Evolutionary conservation across 352 stramenopile genomes (phyloP).

Genomic region (Phytophthora macrochlamydospora): DNA sequence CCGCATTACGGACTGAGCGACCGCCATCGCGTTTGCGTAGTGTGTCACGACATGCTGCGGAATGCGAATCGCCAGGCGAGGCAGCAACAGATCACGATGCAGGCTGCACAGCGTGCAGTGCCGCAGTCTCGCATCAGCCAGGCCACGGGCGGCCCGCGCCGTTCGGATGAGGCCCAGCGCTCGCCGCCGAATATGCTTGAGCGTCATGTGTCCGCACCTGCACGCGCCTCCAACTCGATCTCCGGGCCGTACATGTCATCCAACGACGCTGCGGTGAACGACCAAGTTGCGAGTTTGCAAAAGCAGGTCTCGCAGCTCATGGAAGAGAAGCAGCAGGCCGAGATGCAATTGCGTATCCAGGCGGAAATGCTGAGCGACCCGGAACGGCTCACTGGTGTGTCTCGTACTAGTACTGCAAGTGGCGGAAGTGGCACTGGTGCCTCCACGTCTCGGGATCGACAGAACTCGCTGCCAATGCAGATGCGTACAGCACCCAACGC

Average conservation of each 20-base stretch:
- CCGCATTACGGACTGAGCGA: slow-evolving; percentile 83
- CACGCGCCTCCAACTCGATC: slow-evolving; percentile 38
- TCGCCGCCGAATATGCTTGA: slow-evolving; percentile 55
- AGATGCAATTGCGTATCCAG: slow-evolving; percentile 75
- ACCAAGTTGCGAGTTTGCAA: slow-evolving; percentile 85
- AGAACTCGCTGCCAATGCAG: slow-evolving; percentile 71
- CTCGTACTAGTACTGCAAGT: slow-evolving; percentile 38
- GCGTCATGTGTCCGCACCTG: slow-evolving; percentile 77
- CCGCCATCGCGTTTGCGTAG: slow-evolving; percentile 81
- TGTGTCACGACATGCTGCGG: slow-evolving; percentile 78
- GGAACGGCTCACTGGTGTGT: slow-evolving; percentile 45
- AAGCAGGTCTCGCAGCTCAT: slow-evolving; percentile 84
- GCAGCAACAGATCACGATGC: slow-evolving; percentile 36
- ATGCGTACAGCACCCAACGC: slow-evolving; percentile 33
- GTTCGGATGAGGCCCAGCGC: slow-evolving; percentile 60
- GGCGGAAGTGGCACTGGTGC: slow-evolving; percentile 30
- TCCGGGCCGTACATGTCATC: slow-evolving; percentile 14
- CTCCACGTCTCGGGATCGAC: slow-evolving; percentile 44
- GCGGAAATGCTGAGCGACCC: slow-evolving; percentile 65
- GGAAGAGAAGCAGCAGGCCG: slow-evolving; percentile 84
- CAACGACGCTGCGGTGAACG: slow-evolving; percentile 63
- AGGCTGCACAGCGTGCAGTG: slow-evolving; percentile 29
- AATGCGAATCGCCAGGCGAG: slow-evolving; percentile 47
- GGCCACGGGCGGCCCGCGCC: slow-evolving; percentile 36
- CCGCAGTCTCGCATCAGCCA: slow-evolving; percentile 29